Conservation (phyloP, 1,284 basidiomycete species). For the Papiliotrema nemorosa region DNA sequence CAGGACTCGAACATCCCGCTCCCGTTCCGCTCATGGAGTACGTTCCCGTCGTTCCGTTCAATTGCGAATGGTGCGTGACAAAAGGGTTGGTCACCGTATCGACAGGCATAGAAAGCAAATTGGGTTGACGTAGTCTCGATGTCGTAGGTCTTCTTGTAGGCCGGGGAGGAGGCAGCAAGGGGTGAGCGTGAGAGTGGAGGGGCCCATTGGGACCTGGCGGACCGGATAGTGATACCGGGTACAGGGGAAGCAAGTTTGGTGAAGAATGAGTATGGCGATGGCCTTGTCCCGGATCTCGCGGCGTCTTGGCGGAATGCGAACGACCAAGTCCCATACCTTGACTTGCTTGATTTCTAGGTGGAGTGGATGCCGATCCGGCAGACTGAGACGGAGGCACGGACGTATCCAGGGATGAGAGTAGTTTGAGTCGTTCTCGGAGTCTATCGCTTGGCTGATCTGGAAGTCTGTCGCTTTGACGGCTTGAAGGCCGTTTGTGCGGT, state of each 20-base stretch:
- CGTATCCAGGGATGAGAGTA: slow-evolving; percentile 9
- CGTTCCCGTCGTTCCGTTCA: too few species aligned
- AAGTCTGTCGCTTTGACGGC: neutral
- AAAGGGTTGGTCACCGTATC: too few species aligned
- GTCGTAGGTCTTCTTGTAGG: slow-evolving; percentile 7
- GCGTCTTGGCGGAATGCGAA: neutral
- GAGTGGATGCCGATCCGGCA: neutral
- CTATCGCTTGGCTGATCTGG: neutral
- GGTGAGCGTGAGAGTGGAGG: neutral
- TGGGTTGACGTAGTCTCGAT: slow-evolving; percentile 5
- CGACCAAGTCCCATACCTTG: neutral
- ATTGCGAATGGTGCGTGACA: too few species aligned
- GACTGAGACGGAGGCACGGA: neutral
- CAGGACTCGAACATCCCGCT: neutral
- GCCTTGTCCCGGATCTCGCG: neutral
- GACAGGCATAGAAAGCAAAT: slow-evolving; percentile 7
- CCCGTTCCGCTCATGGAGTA: neutral
- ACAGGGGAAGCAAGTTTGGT: slow-evolving; percentile 2
- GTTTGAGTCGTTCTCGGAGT: slow-evolving; percentile 8
- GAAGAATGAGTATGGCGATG: slow-evolving; percentile 15
- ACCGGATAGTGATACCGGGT: neutral
- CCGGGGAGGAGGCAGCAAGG: slow-evolving; percentile 4
- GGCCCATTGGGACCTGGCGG: neutral
- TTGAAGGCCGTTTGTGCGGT: too few species aligned
- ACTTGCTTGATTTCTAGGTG: neutral